These are phyloP conservation scores for Monosporascus cannonballus DNA, from an alignment of 2,329 filamentous ascomycete species.

Conservation along the genomic window DNA sequence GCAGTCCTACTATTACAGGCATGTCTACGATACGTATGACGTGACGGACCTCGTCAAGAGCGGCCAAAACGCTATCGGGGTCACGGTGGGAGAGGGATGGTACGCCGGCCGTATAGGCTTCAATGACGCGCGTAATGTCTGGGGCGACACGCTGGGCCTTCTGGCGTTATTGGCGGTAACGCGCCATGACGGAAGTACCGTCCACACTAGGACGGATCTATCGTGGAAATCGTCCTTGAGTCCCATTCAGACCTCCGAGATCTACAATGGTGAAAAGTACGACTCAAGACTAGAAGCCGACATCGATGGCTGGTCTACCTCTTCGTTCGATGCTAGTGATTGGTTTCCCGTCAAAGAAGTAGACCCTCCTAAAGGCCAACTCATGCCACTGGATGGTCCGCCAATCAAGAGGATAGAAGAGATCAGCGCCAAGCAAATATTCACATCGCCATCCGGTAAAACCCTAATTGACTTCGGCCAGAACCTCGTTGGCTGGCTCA, in stretches of 20 bases:
- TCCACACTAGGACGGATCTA: conserved; percentile 22
- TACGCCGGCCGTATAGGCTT: conserved; percentile 35
- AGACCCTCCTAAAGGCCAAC: conserved; percentile 11
- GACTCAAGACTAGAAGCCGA: conserved; percentile 18
- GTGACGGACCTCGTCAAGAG: conserved; percentile 34
- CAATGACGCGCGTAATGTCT: conserved; percentile 20
- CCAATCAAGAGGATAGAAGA: conserved; percentile 24
- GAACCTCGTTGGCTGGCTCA: conserved; percentile 38
- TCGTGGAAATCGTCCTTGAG: conserved; percentile 23
- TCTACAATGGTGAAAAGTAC: conserved; percentile 27
- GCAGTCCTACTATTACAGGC: conserved; percentile 42
- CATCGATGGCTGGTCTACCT: conserved; percentile 23
- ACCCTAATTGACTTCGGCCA: conserved; percentile 45
- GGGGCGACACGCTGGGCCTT: conserved; percentile 25
- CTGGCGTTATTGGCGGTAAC: conserved; percentile 25
- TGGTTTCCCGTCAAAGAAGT: conserved; percentile 26
- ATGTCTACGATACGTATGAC: conserved; percentile 49
- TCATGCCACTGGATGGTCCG: conserved; percentile 26
- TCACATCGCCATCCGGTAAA: conserved; percentile 33
- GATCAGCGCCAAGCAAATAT: conserved; percentile 17
- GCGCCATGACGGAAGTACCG: conserved; percentile 7
- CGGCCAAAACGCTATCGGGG: conserved; percentile 34
- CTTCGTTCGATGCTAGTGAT: conserved; percentile 28
- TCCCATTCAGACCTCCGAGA: conserved; percentile 19
- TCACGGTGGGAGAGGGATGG: conserved; percentile 48